Evolutionary conservation across 2,329 filamentous ascomycete genomes (phyloP).

Genomic region (Apiospora saccharicola): DNA sequence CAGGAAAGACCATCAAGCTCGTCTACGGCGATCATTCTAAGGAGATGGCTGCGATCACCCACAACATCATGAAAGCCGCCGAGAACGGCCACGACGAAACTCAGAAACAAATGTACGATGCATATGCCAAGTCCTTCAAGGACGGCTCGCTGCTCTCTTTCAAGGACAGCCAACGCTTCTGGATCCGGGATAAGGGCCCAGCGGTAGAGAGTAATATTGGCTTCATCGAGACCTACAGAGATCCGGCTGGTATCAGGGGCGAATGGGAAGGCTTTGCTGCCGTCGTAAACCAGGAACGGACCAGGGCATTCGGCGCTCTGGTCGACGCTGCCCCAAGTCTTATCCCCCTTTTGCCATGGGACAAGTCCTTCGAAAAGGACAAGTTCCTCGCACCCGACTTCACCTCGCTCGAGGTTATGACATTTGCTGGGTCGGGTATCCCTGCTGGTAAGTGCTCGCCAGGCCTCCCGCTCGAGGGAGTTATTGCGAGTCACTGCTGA

Average conservation of each 20-base stretch:
- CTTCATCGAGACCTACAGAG: constrained; percentile 86
- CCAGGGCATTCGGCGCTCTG: constrained; percentile 83
- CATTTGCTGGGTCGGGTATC: constrained; percentile 75
- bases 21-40: constrained; percentile 77
- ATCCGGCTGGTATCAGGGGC: constrained; percentile 80
- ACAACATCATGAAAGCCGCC: constrained; percentile 72
- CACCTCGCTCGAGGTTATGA: constrained; percentile 89
- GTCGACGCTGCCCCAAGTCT: constrained; percentile 82
- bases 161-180: constrained; percentile 81
- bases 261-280: constrained; percentile 89
- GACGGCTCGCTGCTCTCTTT: constrained; percentile 78
- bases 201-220: constrained; percentile 83
- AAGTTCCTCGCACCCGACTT: constrained; percentile 96
- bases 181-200: constrained; percentile 85
- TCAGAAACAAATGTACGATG: constrained; percentile 66
- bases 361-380: constrained; percentile 90
- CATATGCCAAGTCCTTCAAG: constrained; percentile 79
- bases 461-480: not conserved
- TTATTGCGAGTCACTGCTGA: constrained; percentile 26
- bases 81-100: constrained; percentile 76
- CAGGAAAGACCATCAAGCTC: constrained; percentile 73
- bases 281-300: constrained; percentile 89
- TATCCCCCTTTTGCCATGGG: constrained; percentile 91
- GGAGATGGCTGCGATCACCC: constrained; percentile 74
- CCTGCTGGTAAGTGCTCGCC: constrained; percentile 59